Conservation (phyloP, 495 filamentous ascomycete genomes). For the Penicillium lagena region DNA sequence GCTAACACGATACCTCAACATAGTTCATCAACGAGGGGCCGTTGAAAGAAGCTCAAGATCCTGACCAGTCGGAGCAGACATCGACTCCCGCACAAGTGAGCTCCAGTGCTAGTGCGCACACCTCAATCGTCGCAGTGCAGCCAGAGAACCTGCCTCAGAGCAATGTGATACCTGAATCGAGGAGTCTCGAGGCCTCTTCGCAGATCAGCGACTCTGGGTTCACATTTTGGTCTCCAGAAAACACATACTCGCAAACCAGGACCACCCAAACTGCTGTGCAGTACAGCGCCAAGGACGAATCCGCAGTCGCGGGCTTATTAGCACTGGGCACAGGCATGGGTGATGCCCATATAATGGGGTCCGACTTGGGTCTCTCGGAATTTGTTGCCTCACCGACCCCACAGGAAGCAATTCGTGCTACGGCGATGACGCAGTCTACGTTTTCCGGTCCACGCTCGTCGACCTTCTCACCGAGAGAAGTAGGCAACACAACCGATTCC, state of each 20-base stretch:
- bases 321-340: slow-evolving; percentile 20
- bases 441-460: too few relatives aligned
- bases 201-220: not conserved
- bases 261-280: not conserved
- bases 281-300: slow-evolving; percentile 26
- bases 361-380: slow-evolving; percentile 4
- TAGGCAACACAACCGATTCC: not conserved
- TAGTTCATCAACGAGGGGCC: slow-evolving; percentile 25
- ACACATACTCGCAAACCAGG: not conserved
- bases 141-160: too few relatives aligned
- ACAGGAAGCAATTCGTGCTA: not conserved
- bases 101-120: too few relatives aligned
- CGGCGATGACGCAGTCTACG: not conserved
- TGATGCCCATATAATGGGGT: not conserved
- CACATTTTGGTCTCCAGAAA: not conserved
- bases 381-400: slow-evolving; percentile 3
- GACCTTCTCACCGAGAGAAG: not conserved
- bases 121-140: too few relatives aligned
- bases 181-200: too few relatives aligned
- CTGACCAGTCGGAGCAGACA: not conserved
- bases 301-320: slow-evolving; percentile 24
- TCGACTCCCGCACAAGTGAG: not conserved
- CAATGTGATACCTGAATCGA: too few relatives aligned
- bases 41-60: not conserved
- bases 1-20: too few relatives aligned